These are phyloP conservation scores for Symmetrospora coprosmae DNA, from an alignment of 768 basidiomycete genomes.

Conservation along the genomic window DNA sequence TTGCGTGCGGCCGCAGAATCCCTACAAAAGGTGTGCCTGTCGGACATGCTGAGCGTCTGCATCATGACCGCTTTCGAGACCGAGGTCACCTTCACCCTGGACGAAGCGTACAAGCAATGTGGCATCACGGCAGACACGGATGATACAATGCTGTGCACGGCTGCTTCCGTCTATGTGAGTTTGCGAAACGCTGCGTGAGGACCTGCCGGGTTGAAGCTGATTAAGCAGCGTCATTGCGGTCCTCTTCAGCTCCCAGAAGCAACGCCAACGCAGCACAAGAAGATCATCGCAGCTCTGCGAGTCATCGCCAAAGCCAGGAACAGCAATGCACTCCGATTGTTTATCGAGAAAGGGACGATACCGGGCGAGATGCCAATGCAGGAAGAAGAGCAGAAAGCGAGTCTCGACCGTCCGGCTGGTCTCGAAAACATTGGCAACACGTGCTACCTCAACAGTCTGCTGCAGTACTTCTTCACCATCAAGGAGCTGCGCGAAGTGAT, in stretches of 20 bases:
- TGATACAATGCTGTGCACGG: conserved; percentile 60
- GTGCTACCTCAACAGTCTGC: conserved; percentile 87
- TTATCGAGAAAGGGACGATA: conserved; percentile 53
- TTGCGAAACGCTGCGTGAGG: conserved; percentile 19
- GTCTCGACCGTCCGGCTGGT: conserved; percentile 58
- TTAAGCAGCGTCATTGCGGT: not conserved
- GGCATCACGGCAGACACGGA: conserved; percentile 55
- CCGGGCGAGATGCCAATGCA: not conserved
- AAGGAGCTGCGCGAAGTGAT: conserved; percentile 70
- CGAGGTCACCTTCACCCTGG: not conserved
- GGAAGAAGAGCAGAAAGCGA: conserved; percentile 19
- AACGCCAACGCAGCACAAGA: conserved; percentile 9
- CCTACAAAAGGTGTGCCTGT: conserved; percentile 38
- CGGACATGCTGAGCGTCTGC: conserved; percentile 4
- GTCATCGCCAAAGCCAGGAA: conserved; percentile 57
- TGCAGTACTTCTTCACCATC: conserved; percentile 95
- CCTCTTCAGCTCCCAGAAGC: conserved; percentile 21
- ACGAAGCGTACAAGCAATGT: conserved; percentile 34
- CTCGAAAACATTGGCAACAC: conserved; percentile 79
- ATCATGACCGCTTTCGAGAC: not conserved
- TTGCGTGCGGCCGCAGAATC: conserved; percentile 46
- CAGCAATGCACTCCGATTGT: conserved; percentile 55
- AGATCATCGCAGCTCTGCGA: conserved; percentile 46
- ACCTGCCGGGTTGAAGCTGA: not conserved
- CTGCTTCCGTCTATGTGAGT: conserved; percentile 56